These are phyloP conservation scores for Sapria himalayana DNA, from an alignment of 345 rosid species.

Conservation along the genomic window DNA sequence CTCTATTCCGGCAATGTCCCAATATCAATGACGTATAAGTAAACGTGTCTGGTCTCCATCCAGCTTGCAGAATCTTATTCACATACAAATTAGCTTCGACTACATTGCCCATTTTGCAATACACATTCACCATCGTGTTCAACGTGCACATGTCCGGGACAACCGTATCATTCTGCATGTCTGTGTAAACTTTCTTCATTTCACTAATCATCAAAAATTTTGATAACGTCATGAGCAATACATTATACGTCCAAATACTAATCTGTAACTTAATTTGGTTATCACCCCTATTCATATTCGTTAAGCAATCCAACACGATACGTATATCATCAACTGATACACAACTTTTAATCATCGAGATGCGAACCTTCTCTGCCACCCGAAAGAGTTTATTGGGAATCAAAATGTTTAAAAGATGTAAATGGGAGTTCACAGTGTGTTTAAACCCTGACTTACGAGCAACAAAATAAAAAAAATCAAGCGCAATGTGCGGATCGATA, in stretches of 20 bases:
- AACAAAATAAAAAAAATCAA: slow-evolving; percentile 33
- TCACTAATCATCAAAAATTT: slow-evolving; percentile 38
- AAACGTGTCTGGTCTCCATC: slow-evolving; percentile 39
- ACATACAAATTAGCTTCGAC: slow-evolving; percentile 31
- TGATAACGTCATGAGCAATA: slow-evolving; percentile 29
- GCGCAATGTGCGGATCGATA: slow-evolving; percentile 25
- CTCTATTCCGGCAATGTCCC: slow-evolving; percentile 53
- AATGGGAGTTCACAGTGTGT: slow-evolving; percentile 26
- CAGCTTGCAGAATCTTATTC: slow-evolving; percentile 40
- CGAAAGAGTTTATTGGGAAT: slow-evolving; percentile 13
- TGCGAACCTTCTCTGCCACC: slow-evolving; percentile 24
- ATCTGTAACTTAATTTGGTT: slow-evolving; percentile 24
- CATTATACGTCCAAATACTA: slow-evolving; percentile 31
- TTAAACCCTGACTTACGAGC: slow-evolving; percentile 24
- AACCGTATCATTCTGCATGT: slow-evolving; percentile 29
- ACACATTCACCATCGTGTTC: slow-evolving; percentile 56
- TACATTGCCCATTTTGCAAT: slow-evolving; percentile 46
- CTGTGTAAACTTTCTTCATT: slow-evolving; percentile 29
- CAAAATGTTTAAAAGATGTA: slow-evolving; percentile 25
- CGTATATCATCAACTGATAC: slow-evolving; percentile 17
- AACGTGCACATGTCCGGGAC: slow-evolving; percentile 34
- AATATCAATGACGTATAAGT: slow-evolving; percentile 60
- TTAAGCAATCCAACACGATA: slow-evolving; percentile 18
- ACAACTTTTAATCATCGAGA: slow-evolving; percentile 31
- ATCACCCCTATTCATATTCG: slow-evolving; percentile 19